Percentiles rank a stretch among this genome's conserved stretches.
phyloP scores from a whole-genome alignment of 768 basidiomycete genomes.

The Hortiboletus campestris region DNA sequence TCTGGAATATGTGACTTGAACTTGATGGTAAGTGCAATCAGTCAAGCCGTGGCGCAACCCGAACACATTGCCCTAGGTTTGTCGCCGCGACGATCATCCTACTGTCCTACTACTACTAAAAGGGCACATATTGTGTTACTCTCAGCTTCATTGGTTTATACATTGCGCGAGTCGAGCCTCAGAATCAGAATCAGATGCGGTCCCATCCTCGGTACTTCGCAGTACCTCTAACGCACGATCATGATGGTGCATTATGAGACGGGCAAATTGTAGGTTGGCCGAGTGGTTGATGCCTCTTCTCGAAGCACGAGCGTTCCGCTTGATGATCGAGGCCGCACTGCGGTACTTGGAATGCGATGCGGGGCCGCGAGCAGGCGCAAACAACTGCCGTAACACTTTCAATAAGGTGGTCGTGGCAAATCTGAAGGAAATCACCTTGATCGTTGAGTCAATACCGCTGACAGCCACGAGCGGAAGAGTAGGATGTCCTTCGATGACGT shows the following conservation, averaged over 20 bases:
- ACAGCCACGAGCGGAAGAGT: slow-evolving; percentile 78
- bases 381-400: slow-evolving; percentile 46
- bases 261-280: slow-evolving; percentile 26
- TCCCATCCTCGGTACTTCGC: slow-evolving; percentile 22
- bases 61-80: background rate
- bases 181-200: slow-evolving; percentile 28
- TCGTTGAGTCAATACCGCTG: slow-evolving; percentile 81
- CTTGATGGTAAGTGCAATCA: slow-evolving; percentile 4
- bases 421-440: slow-evolving; percentile 56
- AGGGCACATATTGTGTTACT: background rate
- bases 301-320: slow-evolving; percentile 47
- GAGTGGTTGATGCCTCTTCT: slow-evolving; percentile 19
- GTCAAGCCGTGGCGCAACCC: slow-evolving; percentile 7
- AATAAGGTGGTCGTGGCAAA: background rate
- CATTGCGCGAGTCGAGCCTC: slow-evolving; percentile 27
- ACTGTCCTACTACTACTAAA: background rate
- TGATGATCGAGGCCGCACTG: slow-evolving; percentile 53
- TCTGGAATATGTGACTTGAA: background rate
- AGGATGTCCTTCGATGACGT: slow-evolving; percentile 82
- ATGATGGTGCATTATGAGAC: slow-evolving; percentile 33
- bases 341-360: slow-evolving; percentile 55
- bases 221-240: slow-evolving; percentile 22
- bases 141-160: slow-evolving; percentile 27
- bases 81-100: background rate
- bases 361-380: slow-evolving; percentile 51